Percentiles rank a stretch among this genome's conserved stretches.
Evolutionary conservation across 192 early-diverging fungal genomes (phyloP).

Genomic region (Chytriomyces sp.): DNA sequence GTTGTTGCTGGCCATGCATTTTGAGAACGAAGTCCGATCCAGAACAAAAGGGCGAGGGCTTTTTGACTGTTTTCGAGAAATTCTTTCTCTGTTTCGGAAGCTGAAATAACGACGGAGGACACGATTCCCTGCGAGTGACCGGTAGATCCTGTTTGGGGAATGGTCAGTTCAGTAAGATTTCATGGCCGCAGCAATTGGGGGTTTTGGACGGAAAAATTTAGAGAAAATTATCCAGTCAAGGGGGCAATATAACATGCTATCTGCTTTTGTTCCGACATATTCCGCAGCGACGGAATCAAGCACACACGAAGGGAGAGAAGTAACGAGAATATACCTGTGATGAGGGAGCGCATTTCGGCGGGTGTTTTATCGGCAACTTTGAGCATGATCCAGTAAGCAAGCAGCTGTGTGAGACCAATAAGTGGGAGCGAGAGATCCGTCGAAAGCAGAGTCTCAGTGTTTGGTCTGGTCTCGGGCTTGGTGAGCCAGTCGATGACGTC

Average conservation of each 20-base stretch:
- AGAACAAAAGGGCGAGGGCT: conserved; percentile 80
- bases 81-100: conserved; percentile 76
- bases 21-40: conserved; percentile 82
- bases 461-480: conserved; percentile 76
- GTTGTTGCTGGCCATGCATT: conserved; percentile 78
- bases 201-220: not conserved
- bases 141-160: conserved; percentile 60
- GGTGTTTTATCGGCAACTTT: conserved; percentile 58
- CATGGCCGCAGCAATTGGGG: not conserved
- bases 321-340: conserved; percentile 58
- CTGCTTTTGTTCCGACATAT: not conserved
- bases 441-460: conserved; percentile 76
- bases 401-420: conserved; percentile 88
- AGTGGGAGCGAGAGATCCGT: conserved; percentile 84
- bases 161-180: not conserved
- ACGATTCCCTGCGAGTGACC: conserved; percentile 94
- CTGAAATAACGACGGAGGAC: conserved; percentile 80
- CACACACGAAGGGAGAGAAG: conserved; percentile 5
- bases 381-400: conserved; percentile 86
- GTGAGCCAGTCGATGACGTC: conserved; percentile 87
- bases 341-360: conserved; percentile 53
- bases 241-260: not conserved
- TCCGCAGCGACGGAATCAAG: not conserved
- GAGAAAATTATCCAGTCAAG: not conserved
- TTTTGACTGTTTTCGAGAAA: conserved; percentile 78